These are phyloP conservation scores for Pseudozyma hubeiensis DNA, from an alignment of 1,284 basidiomycete species.

Conservation along the genomic window DNA sequence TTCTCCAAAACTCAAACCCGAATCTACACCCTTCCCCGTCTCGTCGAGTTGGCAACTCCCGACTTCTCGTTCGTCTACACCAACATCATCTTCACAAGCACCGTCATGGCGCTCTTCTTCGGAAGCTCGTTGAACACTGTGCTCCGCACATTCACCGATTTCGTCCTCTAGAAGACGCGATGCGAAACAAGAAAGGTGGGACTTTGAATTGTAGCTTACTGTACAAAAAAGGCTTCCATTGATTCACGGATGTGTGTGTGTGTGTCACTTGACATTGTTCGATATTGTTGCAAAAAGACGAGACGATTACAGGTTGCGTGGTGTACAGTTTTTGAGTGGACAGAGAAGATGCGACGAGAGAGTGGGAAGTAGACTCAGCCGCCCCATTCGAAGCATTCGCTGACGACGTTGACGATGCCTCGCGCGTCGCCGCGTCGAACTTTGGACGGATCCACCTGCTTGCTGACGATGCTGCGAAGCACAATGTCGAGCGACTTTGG, in stretches of 20 bases:
- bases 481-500: constrained; percentile 79
- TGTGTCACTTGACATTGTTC: neutral
- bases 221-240: neutral
- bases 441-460: constrained; percentile 75
- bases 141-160: constrained; percentile 78
- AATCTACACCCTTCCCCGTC: constrained; percentile 82
- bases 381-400: constrained; percentile 63
- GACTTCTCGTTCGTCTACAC: constrained; percentile 99
- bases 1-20: constrained; percentile 11
- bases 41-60: constrained; percentile 91
- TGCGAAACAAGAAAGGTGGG: neutral
- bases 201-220: neutral
- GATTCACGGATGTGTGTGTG: neutral
- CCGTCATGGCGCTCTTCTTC: constrained; percentile 81
- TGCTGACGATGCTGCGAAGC: constrained; percentile 77
- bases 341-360: too few relatives aligned
- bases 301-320: neutral
- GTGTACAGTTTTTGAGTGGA: too few relatives aligned
- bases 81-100: constrained; percentile 76
- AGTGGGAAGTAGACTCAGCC: constrained; percentile 9
- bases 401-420: constrained; percentile 69
- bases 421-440: constrained; percentile 76
- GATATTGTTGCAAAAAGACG: neutral
- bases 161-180: constrained; percentile 25
- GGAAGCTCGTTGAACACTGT: constrained; percentile 89